These are phyloP conservation scores for Aspergillus bertholletiae DNA, from an alignment of 495 filamentous ascomycete genomes.

Conservation along the genomic window DNA sequence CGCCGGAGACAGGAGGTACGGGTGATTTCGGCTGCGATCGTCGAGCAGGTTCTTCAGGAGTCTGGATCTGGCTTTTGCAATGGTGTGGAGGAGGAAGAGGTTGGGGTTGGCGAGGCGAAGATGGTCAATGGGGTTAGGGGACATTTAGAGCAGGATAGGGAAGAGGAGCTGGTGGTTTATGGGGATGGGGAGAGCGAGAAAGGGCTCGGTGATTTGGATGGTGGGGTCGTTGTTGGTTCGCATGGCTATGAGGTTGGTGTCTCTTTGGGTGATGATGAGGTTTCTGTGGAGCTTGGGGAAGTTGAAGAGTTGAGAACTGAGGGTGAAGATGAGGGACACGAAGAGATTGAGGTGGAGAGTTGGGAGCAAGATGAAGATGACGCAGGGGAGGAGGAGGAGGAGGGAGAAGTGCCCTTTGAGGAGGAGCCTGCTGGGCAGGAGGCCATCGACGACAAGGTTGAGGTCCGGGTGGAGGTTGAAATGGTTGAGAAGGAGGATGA, in stretches of 20 bases:
- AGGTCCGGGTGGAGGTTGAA: neutral
- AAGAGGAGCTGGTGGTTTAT: neutral
- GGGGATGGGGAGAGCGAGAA: neutral
- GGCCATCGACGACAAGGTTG: neutral
- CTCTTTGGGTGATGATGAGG: neutral
- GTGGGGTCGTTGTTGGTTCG: no score
- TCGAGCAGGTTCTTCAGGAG: neutral
- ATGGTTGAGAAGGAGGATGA: neutral
- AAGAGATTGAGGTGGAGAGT: neutral
- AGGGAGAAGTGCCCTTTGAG: neutral
- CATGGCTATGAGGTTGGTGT: no score
- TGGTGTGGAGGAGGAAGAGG: neutral
- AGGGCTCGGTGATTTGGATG: no score
- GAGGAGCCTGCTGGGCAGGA: neutral
- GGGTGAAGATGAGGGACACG: neutral
- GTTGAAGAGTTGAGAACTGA: no score
- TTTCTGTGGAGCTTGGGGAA: no score
- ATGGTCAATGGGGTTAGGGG: neutral
- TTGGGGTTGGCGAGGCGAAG: neutral
- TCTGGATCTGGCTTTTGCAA: no score
- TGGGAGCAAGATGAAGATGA: neutral
- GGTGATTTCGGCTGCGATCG: neutral
- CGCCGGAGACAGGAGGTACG: neutral
- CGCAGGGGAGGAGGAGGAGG: neutral
- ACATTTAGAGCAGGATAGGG: neutral